These are phyloP conservation scores for Nicotiana rustica DNA, from an alignment of 305 asterid genomes.

Conservation along the genomic window DNA sequence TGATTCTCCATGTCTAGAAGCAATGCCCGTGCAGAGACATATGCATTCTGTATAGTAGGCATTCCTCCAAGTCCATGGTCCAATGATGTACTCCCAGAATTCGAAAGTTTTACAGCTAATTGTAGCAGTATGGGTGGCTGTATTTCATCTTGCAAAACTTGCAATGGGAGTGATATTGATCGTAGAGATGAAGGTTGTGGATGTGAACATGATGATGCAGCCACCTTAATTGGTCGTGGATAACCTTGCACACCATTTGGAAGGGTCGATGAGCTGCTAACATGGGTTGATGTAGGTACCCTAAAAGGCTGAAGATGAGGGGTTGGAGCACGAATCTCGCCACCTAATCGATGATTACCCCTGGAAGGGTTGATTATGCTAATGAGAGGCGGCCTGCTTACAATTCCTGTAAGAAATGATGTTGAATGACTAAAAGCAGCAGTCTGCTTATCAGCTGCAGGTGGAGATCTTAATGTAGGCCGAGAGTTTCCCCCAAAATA, in stretches of 20 bases:
- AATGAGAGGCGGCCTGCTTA: constrained; percentile 24
- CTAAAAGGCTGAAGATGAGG: constrained; percentile 44
- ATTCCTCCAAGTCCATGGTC: constrained; percentile 33
- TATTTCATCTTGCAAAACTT: constrained; percentile 28
- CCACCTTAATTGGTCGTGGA: neutral
- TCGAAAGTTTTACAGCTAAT: constrained; percentile 30
- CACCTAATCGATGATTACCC: constrained; percentile 31
- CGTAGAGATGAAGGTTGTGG: constrained; percentile 38
- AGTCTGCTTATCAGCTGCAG: constrained; percentile 9
- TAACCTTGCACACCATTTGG: constrained; percentile 40
- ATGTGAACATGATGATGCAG: constrained; percentile 32
- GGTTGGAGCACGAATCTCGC: constrained; percentile 36
- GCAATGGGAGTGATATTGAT: constrained; percentile 36
- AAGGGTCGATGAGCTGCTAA: constrained; percentile 30
- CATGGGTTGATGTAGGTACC: constrained; percentile 16
- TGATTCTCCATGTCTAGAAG: constrained; percentile 47
- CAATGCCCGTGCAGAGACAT: constrained; percentile 48
- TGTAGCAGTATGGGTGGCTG: constrained; percentile 38
- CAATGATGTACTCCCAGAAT: constrained; percentile 38
- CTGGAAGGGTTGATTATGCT: constrained; percentile 31
- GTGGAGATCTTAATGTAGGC: constrained; percentile 27
- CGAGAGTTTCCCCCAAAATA: neutral
- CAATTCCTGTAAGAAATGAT: neutral
- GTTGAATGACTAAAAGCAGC: constrained; percentile 30
- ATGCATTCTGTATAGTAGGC: constrained; percentile 28